Evolutionary conservation across 2,329 filamentous ascomycete species (phyloP).

Genomic region (Periconia digitata): DNA sequence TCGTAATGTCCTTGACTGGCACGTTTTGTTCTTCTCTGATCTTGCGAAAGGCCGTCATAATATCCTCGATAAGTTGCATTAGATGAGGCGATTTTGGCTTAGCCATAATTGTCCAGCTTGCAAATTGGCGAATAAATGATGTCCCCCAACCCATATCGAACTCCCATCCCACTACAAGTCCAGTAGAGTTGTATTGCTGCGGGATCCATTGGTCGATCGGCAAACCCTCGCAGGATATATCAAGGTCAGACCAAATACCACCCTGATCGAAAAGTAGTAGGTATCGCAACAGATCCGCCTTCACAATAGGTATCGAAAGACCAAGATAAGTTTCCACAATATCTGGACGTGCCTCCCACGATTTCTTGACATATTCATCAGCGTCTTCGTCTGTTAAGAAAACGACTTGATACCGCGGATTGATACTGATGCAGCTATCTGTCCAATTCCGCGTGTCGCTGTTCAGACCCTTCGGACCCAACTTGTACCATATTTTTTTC

Average conservation of each 20-base stretch:
- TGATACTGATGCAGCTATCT: slow-evolving; percentile 31
- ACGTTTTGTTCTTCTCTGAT: slow-evolving; percentile 16
- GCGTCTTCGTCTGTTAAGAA: slow-evolving; percentile 34
- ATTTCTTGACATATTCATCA: slow-evolving; percentile 35
- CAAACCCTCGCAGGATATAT: slow-evolving; percentile 39
- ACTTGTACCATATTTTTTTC: slow-evolving; percentile 45
- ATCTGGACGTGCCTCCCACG: slow-evolving; percentile 40
- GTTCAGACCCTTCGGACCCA: slow-evolving; percentile 40
- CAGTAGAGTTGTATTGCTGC: slow-evolving; percentile 27
- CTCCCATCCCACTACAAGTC: slow-evolving; percentile 45
- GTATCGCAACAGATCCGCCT: slow-evolving; percentile 49
- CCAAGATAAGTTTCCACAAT: slow-evolving; percentile 41
- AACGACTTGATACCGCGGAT: slow-evolving; percentile 30
- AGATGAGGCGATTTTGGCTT: slow-evolving; percentile 25
- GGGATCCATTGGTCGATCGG: slow-evolving; percentile 44
- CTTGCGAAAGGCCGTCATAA: slow-evolving; percentile 17
- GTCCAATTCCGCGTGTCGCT: slow-evolving; percentile 34
- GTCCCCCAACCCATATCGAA: slow-evolving; percentile 34
- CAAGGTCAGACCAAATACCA: slow-evolving; percentile 48
- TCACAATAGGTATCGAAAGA: slow-evolving; percentile 43
- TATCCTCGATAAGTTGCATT: slow-evolving; percentile 29
- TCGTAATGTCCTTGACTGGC: slow-evolving; percentile 14
- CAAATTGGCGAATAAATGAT: slow-evolving; percentile 25
- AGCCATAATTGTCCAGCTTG: slow-evolving; percentile 36
- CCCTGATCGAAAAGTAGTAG: slow-evolving; percentile 45